phyloP scores from a whole-genome alignment of 257 asterid genomes.

The Plantago ovata region DNA sequence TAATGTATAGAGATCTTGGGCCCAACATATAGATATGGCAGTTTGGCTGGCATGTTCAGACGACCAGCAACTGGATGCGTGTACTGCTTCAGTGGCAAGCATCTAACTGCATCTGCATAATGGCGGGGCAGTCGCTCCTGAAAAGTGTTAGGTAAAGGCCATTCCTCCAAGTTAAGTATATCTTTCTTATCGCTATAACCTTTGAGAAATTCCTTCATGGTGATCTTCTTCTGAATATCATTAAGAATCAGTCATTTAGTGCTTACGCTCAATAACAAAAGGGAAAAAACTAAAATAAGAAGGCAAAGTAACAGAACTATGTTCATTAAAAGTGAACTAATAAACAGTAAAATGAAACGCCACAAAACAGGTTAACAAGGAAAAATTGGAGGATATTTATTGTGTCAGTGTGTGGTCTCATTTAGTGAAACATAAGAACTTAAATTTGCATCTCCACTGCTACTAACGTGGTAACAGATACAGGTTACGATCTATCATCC shows the following conservation, averaged over 20 bases:
- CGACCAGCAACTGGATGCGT: not conserved
- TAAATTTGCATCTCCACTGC: too few species aligned
- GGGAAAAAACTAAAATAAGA: too few species aligned
- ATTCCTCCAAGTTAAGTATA: not conserved
- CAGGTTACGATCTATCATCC: too few species aligned
- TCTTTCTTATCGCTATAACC: not conserved
- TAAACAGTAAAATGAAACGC: too few species aligned
- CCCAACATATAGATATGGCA: too few species aligned
- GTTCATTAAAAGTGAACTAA: not conserved
- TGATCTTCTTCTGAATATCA: constrained; percentile 3
- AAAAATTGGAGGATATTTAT: too few species aligned
- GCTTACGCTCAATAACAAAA: too few species aligned
- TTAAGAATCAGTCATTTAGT: constrained; percentile 1
- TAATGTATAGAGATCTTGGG: not conserved
- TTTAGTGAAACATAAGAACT: too few species aligned
- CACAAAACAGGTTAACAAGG: too few species aligned
- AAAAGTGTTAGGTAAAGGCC: not conserved
- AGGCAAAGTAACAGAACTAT: too few species aligned
- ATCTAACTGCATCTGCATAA: not conserved
- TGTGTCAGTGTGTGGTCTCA: too few species aligned
- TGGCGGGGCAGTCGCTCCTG: not conserved
- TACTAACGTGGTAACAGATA: too few species aligned
- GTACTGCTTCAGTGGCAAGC: constrained; percentile 1
- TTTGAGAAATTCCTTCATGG: not conserved
- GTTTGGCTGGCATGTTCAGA: not conserved